phyloP scores from a whole-genome alignment of 495 filamentous ascomycete genomes.

The Neurospora sp. region DNA sequence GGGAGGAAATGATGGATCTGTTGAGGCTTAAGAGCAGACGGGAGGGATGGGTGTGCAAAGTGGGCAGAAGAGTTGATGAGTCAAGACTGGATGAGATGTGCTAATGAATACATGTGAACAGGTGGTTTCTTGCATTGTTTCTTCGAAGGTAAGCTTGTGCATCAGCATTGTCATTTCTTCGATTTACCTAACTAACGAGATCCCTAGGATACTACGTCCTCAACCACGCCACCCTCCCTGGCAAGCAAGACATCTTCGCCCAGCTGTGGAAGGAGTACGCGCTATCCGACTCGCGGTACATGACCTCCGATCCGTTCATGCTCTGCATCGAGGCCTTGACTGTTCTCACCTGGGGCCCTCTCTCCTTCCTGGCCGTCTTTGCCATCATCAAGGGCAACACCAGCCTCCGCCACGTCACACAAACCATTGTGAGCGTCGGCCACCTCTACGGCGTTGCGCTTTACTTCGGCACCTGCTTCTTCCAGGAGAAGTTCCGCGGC shows the following conservation, averaged over 20 bases:
- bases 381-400: constrained; percentile 48
- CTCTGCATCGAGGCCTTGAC: constrained; percentile 79
- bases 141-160: constrained; percentile 56
- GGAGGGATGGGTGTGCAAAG: not conserved
- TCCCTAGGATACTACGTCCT: constrained; percentile 62
- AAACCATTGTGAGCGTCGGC: constrained; percentile 61
- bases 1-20: not conserved
- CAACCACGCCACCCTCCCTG: constrained; percentile 43
- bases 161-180: not conserved
- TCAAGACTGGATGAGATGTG: not conserved
- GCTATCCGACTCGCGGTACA: constrained; percentile 71
- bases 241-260: constrained; percentile 46
- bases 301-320: constrained; percentile 70
- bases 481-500: constrained; percentile 49
- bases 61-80: not conserved
- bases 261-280: constrained; percentile 89
- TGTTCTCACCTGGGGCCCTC: constrained; percentile 61
- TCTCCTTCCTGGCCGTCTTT: constrained; percentile 59
- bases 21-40: not conserved
- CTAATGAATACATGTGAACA: constrained; percentile 1
- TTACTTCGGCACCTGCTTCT: constrained; percentile 74
- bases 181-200: not conserved
- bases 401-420: constrained; percentile 59
- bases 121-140: constrained; percentile 60
- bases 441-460: constrained; percentile 81